Base-by-base conservation (phyloP, 768 basidiomycete genomes). In the Neoboletus brunneissimus region DNA sequence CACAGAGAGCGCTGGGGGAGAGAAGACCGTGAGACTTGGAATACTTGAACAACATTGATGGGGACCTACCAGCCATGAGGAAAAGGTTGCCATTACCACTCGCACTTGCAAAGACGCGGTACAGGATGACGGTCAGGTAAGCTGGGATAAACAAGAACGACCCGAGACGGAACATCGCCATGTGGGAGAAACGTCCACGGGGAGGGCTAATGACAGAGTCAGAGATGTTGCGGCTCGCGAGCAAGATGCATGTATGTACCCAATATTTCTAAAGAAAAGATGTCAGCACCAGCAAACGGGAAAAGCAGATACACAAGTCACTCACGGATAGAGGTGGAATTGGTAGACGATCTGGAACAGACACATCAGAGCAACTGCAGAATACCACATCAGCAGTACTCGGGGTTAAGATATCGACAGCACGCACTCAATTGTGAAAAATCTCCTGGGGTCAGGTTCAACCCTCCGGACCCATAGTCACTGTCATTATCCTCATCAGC, bases 291-390 rank as follows among this genome's bases (percentile, higher is more conserved):
- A 53, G 22, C 1, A 23, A 12, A 49, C 18, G 3, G 12, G 35
- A 32, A 9, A 31, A 7, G 27, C 18, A 8, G 31, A 29, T 6
- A 45, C 8, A 34, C 13, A 7, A 25, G 32, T 0, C 6, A 79
- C 90, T 72, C 67, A 93, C 89, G 91, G 91, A 78, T 94, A 94
- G 35, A 92, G 79, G 67, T 91, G 85, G 67, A 93, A 94, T 66
- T 94, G 94, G 68, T 94, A 96, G 37, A 86, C 84, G 50, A 97
- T 89, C 71, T 95, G 94, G 58, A 86, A 90, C n/a, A 94, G 78
- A 72, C 92, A 95, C 94, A 97, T 96, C 54, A 96, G 64, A 7
- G 91, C 91, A 68, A 91, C 91, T 93, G 61, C n/a, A 48, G 55
- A 35, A 60, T 16, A n/a, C 29, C 3, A 20, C 54, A 41, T 53